Conservation (phyloP, 2,329 filamentous ascomycete genomes). For the Sporothrix pseudoabietina region DNA sequence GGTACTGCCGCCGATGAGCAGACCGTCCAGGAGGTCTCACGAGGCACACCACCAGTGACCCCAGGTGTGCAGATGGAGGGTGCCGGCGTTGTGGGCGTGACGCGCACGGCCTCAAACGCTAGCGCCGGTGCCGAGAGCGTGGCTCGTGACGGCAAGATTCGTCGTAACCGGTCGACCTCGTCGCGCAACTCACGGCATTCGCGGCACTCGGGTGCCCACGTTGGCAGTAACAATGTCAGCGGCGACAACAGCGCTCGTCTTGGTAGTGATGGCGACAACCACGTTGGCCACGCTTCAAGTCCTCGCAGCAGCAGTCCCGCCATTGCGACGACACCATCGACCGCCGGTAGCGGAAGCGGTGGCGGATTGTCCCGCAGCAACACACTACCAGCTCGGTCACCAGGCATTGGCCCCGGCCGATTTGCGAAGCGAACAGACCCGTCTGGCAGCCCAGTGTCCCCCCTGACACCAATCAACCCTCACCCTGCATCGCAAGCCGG, state of each 20-base stretch:
- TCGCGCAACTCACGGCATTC: slow-evolving; percentile 83
- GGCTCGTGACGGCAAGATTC: slow-evolving; percentile 74
- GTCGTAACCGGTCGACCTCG: slow-evolving; percentile 88
- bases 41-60: slow-evolving; percentile 64
- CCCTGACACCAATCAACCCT: slow-evolving; percentile 44
- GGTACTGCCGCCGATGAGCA: slow-evolving; percentile 95
- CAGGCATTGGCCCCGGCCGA: slow-evolving; percentile 67
- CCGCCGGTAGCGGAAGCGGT: not conserved
- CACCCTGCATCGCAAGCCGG: slow-evolving; percentile 53
- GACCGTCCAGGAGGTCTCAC: slow-evolving; percentile 64
- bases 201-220: slow-evolving; percentile 70
- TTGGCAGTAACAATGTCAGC: slow-evolving; percentile 10
- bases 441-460: slow-evolving; percentile 40
- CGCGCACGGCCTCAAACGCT: slow-evolving; percentile 80
- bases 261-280: slow-evolving; percentile 27
- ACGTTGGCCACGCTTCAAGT: slow-evolving; percentile 63
- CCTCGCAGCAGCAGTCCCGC: slow-evolving; percentile 68
- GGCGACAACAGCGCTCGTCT: not conserved
- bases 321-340: slow-evolving; percentile 55
- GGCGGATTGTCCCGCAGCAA: slow-evolving; percentile 71
- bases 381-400: slow-evolving; percentile 86
- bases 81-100: slow-evolving; percentile 57
- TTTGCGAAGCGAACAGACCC: slow-evolving; percentile 53
- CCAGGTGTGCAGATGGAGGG: slow-evolving; percentile 48
- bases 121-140: slow-evolving; percentile 88